Evolutionary conservation across 306 rosid genomes (phyloP), one percentile per base, ranked within the genome.

Genomic region (Quercus cerris): DNA sequence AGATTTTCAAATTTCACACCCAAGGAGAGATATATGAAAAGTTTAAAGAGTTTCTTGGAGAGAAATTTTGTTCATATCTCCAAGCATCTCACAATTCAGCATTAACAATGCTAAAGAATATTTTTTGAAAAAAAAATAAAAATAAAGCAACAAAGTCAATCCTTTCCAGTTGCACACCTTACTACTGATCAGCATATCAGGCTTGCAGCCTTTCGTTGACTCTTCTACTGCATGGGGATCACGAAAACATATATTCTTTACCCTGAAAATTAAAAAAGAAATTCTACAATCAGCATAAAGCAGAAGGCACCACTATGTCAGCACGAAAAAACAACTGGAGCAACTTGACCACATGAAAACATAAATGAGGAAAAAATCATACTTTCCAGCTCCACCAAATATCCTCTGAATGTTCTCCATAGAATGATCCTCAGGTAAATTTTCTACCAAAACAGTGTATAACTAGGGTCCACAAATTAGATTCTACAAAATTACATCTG

Each of bases 361-460:
- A 76, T 1, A 46, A 59, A 49, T 25, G 23, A 66, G 69, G 73
- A 38, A 30, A 70, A 69, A 22, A 79, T 33, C 91, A 62, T 89
- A 93, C 99, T 88, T 89, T 90, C 99, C 99, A 71, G 90, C 98
- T 87, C 80, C 91, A 76, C 85, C 88, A 88, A 93, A 93, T 78
- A 93, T 91, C 78, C 78, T 83, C 73, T 31, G 83, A 73, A 96
- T 84, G 84, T 93, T 96, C 83, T 87, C 94, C 89, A 75, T 83
- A 62, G 98, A 90, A 90, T 89, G 93, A 79, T 96, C 90, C 82
- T 85, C 97, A 0, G 99, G 98, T 80, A 96, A 88, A 82, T 96
- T 89, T 85, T 96, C 99, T 75, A 85, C 97, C 91, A 96, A 79
- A 82, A 96, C 98, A 89, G 99, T 96, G 80, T 20, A 93, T 81